A percentile compares a stretch with the other conserved stretches of the same genome.
phyloP scores from a whole-genome alignment of 768 basidiomycete species.

The Leucosporidium creatinivorum region DNA sequence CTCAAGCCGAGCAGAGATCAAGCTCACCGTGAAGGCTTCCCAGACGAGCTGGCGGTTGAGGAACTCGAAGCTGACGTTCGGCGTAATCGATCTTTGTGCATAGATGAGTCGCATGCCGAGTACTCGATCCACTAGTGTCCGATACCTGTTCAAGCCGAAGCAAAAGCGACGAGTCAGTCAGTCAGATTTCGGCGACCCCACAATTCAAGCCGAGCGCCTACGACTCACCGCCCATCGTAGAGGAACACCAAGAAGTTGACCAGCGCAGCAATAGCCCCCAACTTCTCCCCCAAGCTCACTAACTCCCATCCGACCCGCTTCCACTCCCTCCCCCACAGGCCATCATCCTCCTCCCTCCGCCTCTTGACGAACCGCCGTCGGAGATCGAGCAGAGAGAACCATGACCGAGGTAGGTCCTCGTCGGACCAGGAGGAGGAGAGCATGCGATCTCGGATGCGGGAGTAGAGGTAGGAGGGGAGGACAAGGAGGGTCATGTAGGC shows the following conservation, averaged over 20 bases:
- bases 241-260: conserved; percentile 76
- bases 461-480: conserved; percentile 26
- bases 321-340: conserved; percentile 27
- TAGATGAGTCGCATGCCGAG: conserved; percentile 68
- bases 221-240: conserved; percentile 72
- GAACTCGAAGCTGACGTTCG: conserved; percentile 93
- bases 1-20: conserved; percentile 36
- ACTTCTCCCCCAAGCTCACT: conserved; percentile 23
- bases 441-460: conserved; percentile 29
- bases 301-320: conserved; percentile 34
- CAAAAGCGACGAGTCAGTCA: too few relatives aligned
- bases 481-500: conserved; percentile 28
- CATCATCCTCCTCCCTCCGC: conserved; percentile 19
- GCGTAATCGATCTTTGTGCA: conserved; percentile 58
- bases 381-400: conserved; percentile 22
- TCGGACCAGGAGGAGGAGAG: conserved; percentile 32
- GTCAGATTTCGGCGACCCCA: too few relatives aligned
- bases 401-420: conserved; percentile 28
- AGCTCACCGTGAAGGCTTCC: conserved; percentile 88
- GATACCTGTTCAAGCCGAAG: conserved; percentile 57
- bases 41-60: conserved; percentile 99
- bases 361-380: conserved; percentile 4
- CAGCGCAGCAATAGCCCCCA: conserved; percentile 40
- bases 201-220: too few relatives aligned
- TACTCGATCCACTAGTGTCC: conserved; percentile 71